Percentiles rank a stretch among this genome's conserved stretches.
These are phyloP conservation scores for Aspergillus affinis DNA, from an alignment of 495 filamentous ascomycete species.

Conservation along the genomic window DNA sequence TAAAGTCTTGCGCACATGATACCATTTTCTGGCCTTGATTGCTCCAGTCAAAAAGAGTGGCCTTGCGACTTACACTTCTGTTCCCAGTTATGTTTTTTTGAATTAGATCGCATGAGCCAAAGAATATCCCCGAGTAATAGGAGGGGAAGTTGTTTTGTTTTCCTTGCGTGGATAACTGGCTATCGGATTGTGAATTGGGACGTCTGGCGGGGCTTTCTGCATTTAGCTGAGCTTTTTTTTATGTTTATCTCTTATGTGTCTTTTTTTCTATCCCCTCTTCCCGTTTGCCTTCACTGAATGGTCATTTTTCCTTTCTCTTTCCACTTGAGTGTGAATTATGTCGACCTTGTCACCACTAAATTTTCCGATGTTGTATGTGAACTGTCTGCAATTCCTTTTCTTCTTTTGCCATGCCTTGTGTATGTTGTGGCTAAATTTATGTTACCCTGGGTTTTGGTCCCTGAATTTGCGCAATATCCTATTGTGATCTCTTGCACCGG, in stretches of 20 bases:
- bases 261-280: conserved; percentile 6
- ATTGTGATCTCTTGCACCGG: conserved; percentile 11
- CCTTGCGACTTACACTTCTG: conserved; percentile 34
- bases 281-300: conserved; percentile 16
- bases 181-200: conserved; percentile 21
- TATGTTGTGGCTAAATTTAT: conserved; percentile 28
- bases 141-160: conserved; percentile 15
- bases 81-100: conserved; percentile 33
- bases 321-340: conserved; percentile 16
- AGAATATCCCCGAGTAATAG: conserved; percentile 12
- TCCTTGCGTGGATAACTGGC: conserved; percentile 20
- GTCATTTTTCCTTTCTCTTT: conserved; percentile 3
- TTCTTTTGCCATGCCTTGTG: conserved; percentile 12
- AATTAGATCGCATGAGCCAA: conserved; percentile 37
- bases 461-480: conserved; percentile 27
- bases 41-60: conserved; percentile 38
- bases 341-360: conserved; percentile 8
- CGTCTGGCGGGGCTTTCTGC: conserved; percentile 25
- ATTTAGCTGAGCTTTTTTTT: conserved; percentile 23
- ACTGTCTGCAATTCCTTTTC: conserved; percentile 12
- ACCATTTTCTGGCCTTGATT: conserved; percentile 42
- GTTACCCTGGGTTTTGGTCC: conserved; percentile 28
- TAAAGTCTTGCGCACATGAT: conserved; percentile 43
- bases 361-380: conserved; percentile 20
- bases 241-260: conserved; percentile 6